Conservation (phyloP, 352 stramenopile species). For the Phytophthora brassicae region DNA sequence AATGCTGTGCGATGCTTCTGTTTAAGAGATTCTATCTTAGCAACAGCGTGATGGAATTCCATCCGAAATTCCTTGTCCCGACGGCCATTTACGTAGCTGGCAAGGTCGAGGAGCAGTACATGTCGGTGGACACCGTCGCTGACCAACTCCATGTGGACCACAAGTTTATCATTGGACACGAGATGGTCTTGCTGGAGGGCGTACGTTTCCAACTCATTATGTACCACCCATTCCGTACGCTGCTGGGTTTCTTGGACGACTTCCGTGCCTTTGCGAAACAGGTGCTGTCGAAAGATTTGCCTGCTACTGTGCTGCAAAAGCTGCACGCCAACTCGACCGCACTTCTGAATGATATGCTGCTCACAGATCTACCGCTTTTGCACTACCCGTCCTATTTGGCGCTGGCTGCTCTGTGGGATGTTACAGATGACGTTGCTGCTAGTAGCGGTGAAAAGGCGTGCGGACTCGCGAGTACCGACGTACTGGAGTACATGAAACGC, state of each 20-base stretch:
- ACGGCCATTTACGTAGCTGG: slow-evolving; percentile 88
- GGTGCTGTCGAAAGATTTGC: slow-evolving; percentile 53
- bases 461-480: slow-evolving; percentile 34
- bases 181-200: slow-evolving; percentile 87
- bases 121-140: slow-evolving; percentile 83
- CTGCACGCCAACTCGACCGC: slow-evolving; percentile 73
- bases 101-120: slow-evolving; percentile 91
- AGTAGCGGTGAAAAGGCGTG: slow-evolving; percentile 35
- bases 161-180: slow-evolving; percentile 84
- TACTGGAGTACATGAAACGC: slow-evolving; percentile 63
- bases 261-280: slow-evolving; percentile 76
- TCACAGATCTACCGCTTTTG: slow-evolving; percentile 69
- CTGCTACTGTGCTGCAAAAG: slow-evolving; percentile 69
- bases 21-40: slow-evolving; percentile 91
- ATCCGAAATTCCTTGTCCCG: slow-evolving; percentile 84
- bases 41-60: slow-evolving; percentile 89
- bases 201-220: slow-evolving; percentile 90
- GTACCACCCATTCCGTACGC: slow-evolving; percentile 84
- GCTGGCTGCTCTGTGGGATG: slow-evolving; percentile 58
- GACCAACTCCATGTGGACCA: slow-evolving; percentile 84
- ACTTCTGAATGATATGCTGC: slow-evolving; percentile 76
- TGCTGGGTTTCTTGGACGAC: slow-evolving; percentile 84
- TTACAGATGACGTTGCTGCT: slow-evolving; percentile 53
- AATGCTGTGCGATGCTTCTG: slow-evolving; percentile 81
- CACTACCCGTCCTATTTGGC: slow-evolving; percentile 73